Conservation (phyloP, 1,284 basidiomycete genomes). For the Ustilago sp. region DNA sequence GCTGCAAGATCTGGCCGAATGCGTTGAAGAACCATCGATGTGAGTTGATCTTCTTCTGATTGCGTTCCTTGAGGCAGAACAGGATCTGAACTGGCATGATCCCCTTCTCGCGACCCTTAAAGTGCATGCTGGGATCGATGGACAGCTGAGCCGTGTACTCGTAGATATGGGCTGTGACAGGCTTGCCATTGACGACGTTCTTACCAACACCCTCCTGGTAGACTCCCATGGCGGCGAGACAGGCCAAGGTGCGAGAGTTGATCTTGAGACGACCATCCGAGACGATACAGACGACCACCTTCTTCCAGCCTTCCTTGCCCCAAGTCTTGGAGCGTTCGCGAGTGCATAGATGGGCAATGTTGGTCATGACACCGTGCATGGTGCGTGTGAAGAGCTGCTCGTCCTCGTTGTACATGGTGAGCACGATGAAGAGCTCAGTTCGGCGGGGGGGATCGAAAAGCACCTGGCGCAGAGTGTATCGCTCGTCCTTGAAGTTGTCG, state of each 20-base stretch:
- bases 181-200: constrained; percentile 84
- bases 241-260: constrained; percentile 94
- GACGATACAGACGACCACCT: constrained; percentile 78
- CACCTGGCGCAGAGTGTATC: constrained; percentile 64
- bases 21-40: constrained; percentile 75
- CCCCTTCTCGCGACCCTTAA: constrained; percentile 83
- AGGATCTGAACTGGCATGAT: constrained; percentile 86
- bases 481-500: constrained; percentile 82
- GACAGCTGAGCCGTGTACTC: constrained; percentile 78
- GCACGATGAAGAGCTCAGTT: constrained; percentile 67
- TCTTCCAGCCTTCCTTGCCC: constrained; percentile 98
- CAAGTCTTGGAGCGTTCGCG: constrained; percentile 87
- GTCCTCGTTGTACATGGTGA: constrained; percentile 68
- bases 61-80: constrained; percentile 75
- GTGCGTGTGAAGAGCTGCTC: constrained; percentile 63
- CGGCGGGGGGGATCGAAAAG: constrained; percentile 64
- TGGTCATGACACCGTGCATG: constrained; percentile 68
- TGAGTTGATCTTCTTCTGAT: constrained; percentile 79
- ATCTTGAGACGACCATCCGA: constrained; percentile 92
- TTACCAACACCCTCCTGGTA: constrained; percentile 95
- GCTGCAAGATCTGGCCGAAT: constrained; percentile 71
- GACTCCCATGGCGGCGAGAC: constrained; percentile 81
- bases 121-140: constrained; percentile 82
- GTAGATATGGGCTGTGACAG: constrained; percentile 91
- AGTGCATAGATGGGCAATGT: constrained; percentile 77